Base-by-base conservation (phyloP, 495 filamentous ascomycete genomes). In the Choiromyces venosus region DNA sequence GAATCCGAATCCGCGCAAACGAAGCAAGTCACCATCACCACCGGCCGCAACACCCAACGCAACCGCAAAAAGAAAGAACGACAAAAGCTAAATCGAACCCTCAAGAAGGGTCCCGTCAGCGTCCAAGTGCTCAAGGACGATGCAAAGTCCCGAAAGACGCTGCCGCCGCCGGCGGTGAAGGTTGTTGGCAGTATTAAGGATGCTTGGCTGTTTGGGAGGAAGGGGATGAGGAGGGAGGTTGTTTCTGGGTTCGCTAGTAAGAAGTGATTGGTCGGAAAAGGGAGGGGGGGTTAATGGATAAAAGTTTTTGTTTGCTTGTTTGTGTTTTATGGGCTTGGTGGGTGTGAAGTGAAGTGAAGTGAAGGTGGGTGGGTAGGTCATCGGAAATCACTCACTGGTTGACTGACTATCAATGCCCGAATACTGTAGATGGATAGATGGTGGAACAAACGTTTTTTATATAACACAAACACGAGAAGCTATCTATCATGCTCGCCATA, bases 61-160 rank as follows among this genome's bases (percentile, higher is more conserved):
- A 81, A 78, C 14, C 65, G 69, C 35, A 74, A 70, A 38, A 69
- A 69, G 35, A 73, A 71, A 40, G 68, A 79, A 21, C 76, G 70
- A 64, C 71, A 71, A 65, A 77, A 80, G 52, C 66, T 66, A 44
- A 78, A 68, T 33, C 72, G 66, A 36, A 42, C 68, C 12, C 66
- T 75, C n/a, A 81, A 80, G 70, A 81, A 80, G 66, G 79, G 79
- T 9, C 79, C 76, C 18, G 75, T 81, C 21, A 78, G 52, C 37
- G 79, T 81, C n/a, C 77, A 72, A 40, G 73, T 81, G 5, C 40
- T 81, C 35, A 75, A 70, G 21, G 75, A 81, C 21, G 78, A 81
- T 12, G 36, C 37, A 14, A 80, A 68, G 25, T 68, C 72, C 37
- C 40, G 75, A 35, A 81, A 78, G 35, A 73, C 65, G 36, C 69